phyloP scores from a whole-genome alignment of 2,329 filamentous ascomycete genomes.

The Rhynchosporium graminicola region DNA sequence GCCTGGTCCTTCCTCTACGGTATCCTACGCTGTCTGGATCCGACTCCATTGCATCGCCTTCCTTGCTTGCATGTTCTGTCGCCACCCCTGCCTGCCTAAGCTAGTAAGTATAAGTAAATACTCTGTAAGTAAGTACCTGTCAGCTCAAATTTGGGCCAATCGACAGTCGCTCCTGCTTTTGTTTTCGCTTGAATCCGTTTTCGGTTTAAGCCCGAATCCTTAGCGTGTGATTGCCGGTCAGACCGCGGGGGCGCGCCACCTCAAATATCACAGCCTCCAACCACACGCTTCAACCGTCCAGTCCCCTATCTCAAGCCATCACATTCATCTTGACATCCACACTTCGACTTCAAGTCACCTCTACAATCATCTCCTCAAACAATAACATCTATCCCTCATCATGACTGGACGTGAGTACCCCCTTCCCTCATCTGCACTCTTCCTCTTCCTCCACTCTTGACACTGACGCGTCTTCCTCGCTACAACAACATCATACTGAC shows the following conservation, averaged over 20 bases:
- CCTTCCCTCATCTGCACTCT: slow-evolving; percentile 21
- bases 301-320: slow-evolving; percentile 26
- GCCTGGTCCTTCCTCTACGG: not conserved
- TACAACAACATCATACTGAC: slow-evolving; percentile 10
- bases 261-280: slow-evolving; percentile 32
- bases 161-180: not conserved
- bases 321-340: slow-evolving; percentile 22
- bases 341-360: slow-evolving; percentile 24
- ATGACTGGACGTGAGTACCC: slow-evolving; percentile 73
- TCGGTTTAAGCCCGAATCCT: slow-evolving; percentile 16
- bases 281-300: no score
- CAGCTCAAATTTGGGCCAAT: not conserved
- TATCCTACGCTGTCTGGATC: not conserved
- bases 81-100: not conserved
- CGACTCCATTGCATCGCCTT: not conserved
- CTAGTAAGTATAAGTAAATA: not conserved
- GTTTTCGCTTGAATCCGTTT: slow-evolving; percentile 9
- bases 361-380: slow-evolving; percentile 21
- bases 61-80: not conserved
- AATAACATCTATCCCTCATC: slow-evolving; percentile 46
- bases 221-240: slow-evolving; percentile 33
- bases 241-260: slow-evolving; percentile 32
- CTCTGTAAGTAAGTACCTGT: not conserved
- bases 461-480: not conserved
- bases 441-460: slow-evolving; percentile 28